Evolutionary conservation across 768 basidiomycete species (phyloP).

Genomic region (Lactarius trivialis): DNA sequence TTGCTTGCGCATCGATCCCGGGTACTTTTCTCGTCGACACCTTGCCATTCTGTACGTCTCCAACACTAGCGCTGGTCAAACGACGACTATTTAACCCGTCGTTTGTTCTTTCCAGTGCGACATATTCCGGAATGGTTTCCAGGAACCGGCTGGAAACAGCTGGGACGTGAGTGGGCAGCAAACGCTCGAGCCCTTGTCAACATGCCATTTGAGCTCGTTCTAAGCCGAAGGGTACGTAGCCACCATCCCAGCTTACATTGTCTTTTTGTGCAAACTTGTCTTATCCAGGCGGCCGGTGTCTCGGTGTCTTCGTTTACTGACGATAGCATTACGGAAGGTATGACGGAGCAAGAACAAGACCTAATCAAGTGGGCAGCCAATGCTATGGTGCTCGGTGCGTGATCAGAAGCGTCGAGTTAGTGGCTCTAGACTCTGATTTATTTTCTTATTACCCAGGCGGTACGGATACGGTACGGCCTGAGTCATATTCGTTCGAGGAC

Average conservation of each 20-base stretch:
- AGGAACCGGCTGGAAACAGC: conserved; percentile 26
- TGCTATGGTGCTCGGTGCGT: conserved; percentile 15
- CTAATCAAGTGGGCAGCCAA: conserved; percentile 21
- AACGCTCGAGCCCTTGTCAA: not conserved
- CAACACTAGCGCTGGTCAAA: not conserved
- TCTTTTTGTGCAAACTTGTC: not conserved
- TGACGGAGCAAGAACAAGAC: conserved; percentile 11
- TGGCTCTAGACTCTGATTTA: not conserved
- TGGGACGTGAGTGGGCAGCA: conserved; percentile 1
- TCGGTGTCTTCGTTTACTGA: conserved; percentile 9
- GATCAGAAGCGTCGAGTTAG: not conserved
- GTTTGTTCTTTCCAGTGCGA: conserved; percentile 21
- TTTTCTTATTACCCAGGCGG: not conserved
- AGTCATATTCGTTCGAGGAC: not conserved
- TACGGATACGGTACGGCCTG: conserved; percentile 3
- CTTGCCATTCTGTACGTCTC: conserved; percentile 23
- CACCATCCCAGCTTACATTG: not conserved
- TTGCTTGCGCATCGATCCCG: conserved; percentile 16
- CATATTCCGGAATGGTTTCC: conserved; percentile 32
- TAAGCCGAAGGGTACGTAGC: conserved; percentile 17
- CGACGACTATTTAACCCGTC: not conserved
- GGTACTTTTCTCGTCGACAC: conserved; percentile 26
- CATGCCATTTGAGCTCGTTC: conserved; percentile 22
- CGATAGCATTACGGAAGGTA: not conserved
- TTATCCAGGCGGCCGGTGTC: not conserved